phyloP scores from a whole-genome alignment of 208 protist species.

The Acanthamoeba castellanii region DNA sequence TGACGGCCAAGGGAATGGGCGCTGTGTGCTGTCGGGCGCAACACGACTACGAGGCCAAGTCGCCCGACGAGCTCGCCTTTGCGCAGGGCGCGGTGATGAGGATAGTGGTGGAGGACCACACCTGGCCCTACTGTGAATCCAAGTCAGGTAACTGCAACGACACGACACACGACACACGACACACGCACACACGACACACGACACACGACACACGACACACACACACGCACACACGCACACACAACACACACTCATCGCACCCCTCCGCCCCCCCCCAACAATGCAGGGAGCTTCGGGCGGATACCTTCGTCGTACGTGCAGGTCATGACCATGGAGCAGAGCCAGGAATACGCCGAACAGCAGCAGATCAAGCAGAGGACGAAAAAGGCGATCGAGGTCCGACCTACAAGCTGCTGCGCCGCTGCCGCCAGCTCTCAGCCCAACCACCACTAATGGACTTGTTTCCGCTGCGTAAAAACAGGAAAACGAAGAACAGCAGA shows the following conservation, averaged over 20 bases:
- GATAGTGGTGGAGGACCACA: constrained; percentile 7
- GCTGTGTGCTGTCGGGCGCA: constrained; percentile 44
- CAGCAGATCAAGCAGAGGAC: constrained; percentile 34
- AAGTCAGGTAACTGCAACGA: not conserved
- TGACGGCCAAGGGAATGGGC: not conserved
- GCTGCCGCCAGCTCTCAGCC: not conserved
- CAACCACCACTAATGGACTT: not conserved
- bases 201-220: not conserved
- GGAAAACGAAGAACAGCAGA: constrained; percentile 36
- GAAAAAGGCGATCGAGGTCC: not conserved
- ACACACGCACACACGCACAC: not conserved
- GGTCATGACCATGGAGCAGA: constrained; percentile 6
- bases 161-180: not conserved
- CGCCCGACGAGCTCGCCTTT: constrained; percentile 22
- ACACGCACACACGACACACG: not conserved
- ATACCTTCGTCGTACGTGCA: constrained; percentile 27
- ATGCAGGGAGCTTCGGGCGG: not conserved
- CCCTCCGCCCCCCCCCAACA: not conserved
- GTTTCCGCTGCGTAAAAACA: not conserved
- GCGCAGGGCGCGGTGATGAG: not conserved
- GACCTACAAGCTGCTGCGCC: not conserved
- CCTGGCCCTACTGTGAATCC: not conserved
- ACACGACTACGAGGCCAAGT: constrained; percentile 67
- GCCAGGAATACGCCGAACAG: constrained; percentile 3
- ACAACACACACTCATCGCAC: not conserved